A percentile compares a stretch with the other conserved stretches of the same genome.
Evolutionary conservation across 2,329 filamentous ascomycete species (phyloP).

Genomic region (Cadophora gregata): DNA sequence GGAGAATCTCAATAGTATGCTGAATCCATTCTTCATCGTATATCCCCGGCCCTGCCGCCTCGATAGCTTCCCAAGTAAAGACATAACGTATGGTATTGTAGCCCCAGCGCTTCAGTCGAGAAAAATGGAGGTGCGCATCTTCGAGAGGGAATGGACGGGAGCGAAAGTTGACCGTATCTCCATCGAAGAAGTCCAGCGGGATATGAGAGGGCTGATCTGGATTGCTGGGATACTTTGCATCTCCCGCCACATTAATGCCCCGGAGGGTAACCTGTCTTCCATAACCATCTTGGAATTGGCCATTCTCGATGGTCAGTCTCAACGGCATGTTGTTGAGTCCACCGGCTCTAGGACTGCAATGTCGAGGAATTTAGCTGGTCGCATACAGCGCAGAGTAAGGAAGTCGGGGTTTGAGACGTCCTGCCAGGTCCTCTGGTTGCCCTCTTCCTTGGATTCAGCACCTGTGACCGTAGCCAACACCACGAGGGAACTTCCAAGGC

Average conservation of each 20-base stretch:
- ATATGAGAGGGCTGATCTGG: slow-evolving; percentile 85
- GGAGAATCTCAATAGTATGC: slow-evolving; percentile 85
- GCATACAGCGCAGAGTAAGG: not conserved
- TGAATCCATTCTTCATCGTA: slow-evolving; percentile 95
- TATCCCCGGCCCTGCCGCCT: slow-evolving; percentile 84
- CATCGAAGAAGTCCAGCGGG: slow-evolving; percentile 83
- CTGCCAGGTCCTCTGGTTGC: slow-evolving; percentile 12
- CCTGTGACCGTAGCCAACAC: no score
- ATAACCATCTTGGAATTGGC: slow-evolving; percentile 79
- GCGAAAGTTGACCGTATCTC: slow-evolving; percentile 89
- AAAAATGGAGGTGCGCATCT: slow-evolving; percentile 86
- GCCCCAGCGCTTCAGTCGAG: slow-evolving; percentile 83
- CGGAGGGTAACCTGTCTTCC: slow-evolving; percentile 87
- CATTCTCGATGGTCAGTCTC: slow-evolving; percentile 83
- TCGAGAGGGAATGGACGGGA: slow-evolving; percentile 81
- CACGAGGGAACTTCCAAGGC: not conserved
- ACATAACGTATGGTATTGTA: slow-evolving; percentile 97
- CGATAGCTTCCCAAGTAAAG: slow-evolving; percentile 99
- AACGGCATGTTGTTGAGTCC: slow-evolving; percentile 66
- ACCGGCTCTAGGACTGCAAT: not conserved
- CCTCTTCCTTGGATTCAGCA: not conserved
- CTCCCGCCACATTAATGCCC: slow-evolving; percentile 92
- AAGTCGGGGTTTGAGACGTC: not conserved
- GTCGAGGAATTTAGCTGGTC: not conserved
- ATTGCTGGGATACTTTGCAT: slow-evolving; percentile 85